Conservation (phyloP, 805 yeast genomes). For the Candida patagonica region DNA sequence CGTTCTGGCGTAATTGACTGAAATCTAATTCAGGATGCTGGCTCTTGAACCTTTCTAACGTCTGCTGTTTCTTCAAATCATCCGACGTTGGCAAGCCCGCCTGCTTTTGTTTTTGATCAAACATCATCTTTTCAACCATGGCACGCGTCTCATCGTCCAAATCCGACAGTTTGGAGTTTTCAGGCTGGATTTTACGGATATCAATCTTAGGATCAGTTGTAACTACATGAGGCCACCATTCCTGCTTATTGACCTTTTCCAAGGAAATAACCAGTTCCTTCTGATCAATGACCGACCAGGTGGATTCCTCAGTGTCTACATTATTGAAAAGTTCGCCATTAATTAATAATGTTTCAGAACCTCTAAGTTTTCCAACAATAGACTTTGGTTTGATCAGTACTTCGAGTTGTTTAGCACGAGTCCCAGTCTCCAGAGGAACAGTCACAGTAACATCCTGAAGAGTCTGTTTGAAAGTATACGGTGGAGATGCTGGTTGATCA, state of each 20-base stretch:
- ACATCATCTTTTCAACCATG: constrained; percentile 41
- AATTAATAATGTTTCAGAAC: constrained; percentile 16
- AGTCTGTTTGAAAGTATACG: constrained; percentile 34
- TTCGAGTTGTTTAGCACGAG: constrained; percentile 29
- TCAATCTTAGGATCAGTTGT: constrained; percentile 34
- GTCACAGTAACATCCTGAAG: constrained; percentile 33
- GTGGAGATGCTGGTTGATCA: constrained; percentile 17
- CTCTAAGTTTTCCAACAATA: constrained; percentile 21
- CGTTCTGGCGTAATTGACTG: no score
- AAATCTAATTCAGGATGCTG: constrained; percentile 39
- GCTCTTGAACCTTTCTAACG: constrained; percentile 30
- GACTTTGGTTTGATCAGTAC: constrained; percentile 21
- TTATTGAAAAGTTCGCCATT: constrained; percentile 30
- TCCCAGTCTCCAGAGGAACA: constrained; percentile 25
- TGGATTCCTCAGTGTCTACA: constrained; percentile 28
- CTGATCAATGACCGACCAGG: constrained; percentile 36
- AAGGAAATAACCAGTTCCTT: constrained; percentile 29
- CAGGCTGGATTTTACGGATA: constrained; percentile 33
- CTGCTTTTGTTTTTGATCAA: constrained; percentile 35
- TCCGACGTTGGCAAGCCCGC: constrained; percentile 31
- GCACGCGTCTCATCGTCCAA: constrained; percentile 35
- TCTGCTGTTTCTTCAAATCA: constrained; percentile 27
- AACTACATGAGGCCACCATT: constrained; percentile 42
- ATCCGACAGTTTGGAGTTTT: constrained; percentile 31
- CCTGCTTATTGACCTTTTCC: constrained; percentile 29